Conservation (phyloP, 331 rosid genomes). For the Acacia pycnantha region DNA sequence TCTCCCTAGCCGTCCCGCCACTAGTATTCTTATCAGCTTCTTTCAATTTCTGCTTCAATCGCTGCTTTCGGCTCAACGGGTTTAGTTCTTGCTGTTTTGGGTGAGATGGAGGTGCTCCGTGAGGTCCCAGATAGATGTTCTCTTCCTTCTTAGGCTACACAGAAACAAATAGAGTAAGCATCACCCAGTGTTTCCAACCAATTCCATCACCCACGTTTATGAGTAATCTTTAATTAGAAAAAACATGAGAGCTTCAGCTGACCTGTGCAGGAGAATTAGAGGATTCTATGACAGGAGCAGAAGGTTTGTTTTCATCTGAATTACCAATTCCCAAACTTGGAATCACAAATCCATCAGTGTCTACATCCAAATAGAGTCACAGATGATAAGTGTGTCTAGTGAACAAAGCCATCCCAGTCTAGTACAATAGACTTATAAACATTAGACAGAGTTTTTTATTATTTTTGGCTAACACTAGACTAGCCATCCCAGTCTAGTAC, state of each 20-base stretch:
- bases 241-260: conserved; percentile 14
- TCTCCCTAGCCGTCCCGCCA: conserved; percentile 67
- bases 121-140: conserved; percentile 88
- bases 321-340: conserved; percentile 85
- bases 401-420: neutral
- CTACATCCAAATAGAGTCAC: conserved; percentile 37
- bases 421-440: neutral
- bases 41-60: conserved; percentile 81
- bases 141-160: conserved; percentile 70
- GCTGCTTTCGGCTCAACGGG: conserved; percentile 65
- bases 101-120: conserved; percentile 88
- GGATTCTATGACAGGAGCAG: conserved; percentile 49
- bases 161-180: conserved; percentile 20
- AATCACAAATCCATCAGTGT: conserved; percentile 90
- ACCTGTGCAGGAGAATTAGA: conserved; percentile 72
- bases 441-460: neutral
- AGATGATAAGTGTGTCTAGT: neutral
- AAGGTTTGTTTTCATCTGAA: conserved; percentile 37
- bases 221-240: neutral
- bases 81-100: conserved; percentile 71
- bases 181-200: neutral
- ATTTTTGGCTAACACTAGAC: neutral
- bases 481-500: no score
- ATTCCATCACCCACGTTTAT: conserved; percentile 1
- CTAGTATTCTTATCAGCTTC: conserved; percentile 78